These are phyloP conservation scores for Pythium phragmiticola DNA, from an alignment of 352 stramenopile species.

Conservation along the genomic window DNA sequence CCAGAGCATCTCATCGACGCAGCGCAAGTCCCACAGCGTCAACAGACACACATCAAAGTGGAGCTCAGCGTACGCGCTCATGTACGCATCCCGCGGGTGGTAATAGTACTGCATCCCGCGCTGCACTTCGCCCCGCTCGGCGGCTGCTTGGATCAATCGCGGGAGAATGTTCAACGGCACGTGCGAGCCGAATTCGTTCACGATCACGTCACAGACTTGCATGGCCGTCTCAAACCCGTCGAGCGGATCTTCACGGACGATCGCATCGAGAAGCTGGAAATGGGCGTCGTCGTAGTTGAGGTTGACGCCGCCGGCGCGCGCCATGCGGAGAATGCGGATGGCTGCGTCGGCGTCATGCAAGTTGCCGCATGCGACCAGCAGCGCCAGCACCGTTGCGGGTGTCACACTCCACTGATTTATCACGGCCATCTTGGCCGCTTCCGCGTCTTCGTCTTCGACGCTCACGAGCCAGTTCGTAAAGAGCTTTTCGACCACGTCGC, in stretches of 20 bases:
- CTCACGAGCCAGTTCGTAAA: slow-evolving; percentile 21
- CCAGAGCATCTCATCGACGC: slow-evolving; percentile 49
- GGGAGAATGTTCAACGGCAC: slow-evolving; percentile 59
- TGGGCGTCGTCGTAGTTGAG: slow-evolving; percentile 31
- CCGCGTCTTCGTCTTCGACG: slow-evolving; percentile 12
- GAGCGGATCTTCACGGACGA: slow-evolving; percentile 52
- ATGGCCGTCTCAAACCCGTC: slow-evolving; percentile 51
- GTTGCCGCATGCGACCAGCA: slow-evolving; percentile 26
- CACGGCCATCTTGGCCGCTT: background rate
- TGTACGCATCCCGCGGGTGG: slow-evolving; percentile 34
- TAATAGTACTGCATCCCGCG: slow-evolving; percentile 68
- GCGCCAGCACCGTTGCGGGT: slow-evolving; percentile 16
- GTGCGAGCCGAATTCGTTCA: slow-evolving; percentile 33
- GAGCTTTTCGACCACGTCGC: slow-evolving; percentile 30
- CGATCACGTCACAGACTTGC: slow-evolving; percentile 54
- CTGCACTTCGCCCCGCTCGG: slow-evolving; percentile 47
- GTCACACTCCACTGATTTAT: slow-evolving; percentile 16
- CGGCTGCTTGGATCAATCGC: slow-evolving; percentile 57
- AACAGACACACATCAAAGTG: slow-evolving; percentile 71
- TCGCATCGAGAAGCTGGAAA: slow-evolving; percentile 55
- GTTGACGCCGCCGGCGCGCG: slow-evolving; percentile 10
- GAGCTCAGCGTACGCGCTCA: slow-evolving; percentile 53
- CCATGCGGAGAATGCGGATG: slow-evolving; percentile 18
- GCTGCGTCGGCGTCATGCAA: slow-evolving; percentile 18
- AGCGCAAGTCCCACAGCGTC: slow-evolving; percentile 44